Evolutionary conservation across 2,329 filamentous ascomycete species (phyloP).

Genomic region (Claviceps quebecensis): DNA sequence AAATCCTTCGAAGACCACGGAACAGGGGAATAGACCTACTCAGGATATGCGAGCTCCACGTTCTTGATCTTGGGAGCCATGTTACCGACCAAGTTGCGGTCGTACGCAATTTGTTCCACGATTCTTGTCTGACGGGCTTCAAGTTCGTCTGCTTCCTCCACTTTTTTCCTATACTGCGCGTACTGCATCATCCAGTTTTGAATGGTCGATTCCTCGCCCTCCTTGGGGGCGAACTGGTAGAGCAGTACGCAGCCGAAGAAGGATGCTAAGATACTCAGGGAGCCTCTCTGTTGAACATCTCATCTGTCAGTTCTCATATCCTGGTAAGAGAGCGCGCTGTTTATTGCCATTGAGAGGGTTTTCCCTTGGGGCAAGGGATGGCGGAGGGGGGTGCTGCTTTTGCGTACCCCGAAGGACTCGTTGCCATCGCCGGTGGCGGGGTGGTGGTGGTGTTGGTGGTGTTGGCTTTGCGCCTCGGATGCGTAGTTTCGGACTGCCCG

Average conservation of each 20-base stretch:
- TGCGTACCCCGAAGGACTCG: constrained; percentile 44
- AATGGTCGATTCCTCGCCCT: constrained; percentile 36
- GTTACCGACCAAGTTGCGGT: constrained; percentile 40
- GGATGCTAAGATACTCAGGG: constrained; percentile 31
- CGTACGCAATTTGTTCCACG: constrained; percentile 41
- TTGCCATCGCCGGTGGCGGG: constrained; percentile 33
- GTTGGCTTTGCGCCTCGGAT: constrained; percentile 36
- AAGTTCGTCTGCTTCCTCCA: constrained; percentile 37
- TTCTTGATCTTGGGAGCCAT: constrained; percentile 27
- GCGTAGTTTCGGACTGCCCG: constrained; percentile 35
- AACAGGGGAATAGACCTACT: constrained; percentile 30
- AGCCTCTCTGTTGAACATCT: constrained; percentile 26
- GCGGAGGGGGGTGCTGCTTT: constrained; percentile 1
- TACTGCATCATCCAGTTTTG: constrained; percentile 32
- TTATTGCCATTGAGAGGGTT: background rate
- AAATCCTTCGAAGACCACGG: too few species aligned
- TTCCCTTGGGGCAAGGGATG: too few species aligned
- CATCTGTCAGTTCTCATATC: background rate
- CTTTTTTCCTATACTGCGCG: constrained; percentile 27
- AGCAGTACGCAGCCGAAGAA: constrained; percentile 29
- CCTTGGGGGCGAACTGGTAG: constrained; percentile 35
- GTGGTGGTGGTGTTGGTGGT: constrained; percentile 33
- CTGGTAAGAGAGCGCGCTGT: background rate
- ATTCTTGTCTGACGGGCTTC: constrained; percentile 32
- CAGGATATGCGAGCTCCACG: constrained; percentile 41